Conservation (phyloP, 371 early-diverging fungal genomes). For the Globomyces sp. region DNA sequence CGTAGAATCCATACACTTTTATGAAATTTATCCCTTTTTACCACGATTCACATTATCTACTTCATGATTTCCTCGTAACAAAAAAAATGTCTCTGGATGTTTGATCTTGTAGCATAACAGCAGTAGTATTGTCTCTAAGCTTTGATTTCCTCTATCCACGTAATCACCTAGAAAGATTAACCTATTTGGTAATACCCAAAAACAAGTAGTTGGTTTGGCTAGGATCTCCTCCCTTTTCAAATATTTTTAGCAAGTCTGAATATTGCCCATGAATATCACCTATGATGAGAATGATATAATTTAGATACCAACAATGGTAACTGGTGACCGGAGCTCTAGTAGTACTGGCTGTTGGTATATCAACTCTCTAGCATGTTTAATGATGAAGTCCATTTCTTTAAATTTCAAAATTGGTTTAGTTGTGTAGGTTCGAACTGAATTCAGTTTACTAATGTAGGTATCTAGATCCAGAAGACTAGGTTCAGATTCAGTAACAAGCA, state of each 20-base stretch:
- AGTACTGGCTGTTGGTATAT: neutral
- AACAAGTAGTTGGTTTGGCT: conserved; percentile 90
- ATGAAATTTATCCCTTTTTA: neutral
- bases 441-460: too few relatives aligned
- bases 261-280: conserved; percentile 85
- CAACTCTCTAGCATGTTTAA: too few relatives aligned
- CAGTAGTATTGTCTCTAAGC: conserved; percentile 67
- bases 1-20: conserved; percentile 97
- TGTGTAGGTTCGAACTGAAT: too few relatives aligned
- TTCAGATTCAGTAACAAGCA: too few relatives aligned
- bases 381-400: too few relatives aligned
- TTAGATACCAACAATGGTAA: conserved; percentile 88
- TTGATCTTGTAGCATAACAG: conserved; percentile 90
- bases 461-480: too few relatives aligned
- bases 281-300: conserved; percentile 34
- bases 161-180: conserved; percentile 77
- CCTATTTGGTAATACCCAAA: conserved; percentile 55
- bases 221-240: conserved; percentile 91
- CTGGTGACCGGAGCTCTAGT: conserved; percentile 45
- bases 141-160: conserved; percentile 93
- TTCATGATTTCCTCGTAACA: conserved; percentile 90
- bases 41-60: neutral
- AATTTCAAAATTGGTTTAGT: too few relatives aligned
- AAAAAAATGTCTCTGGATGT: conserved; percentile 96
- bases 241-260: conserved; percentile 88